Evolutionary conservation across 768 basidiomycete genomes (phyloP).

Genomic region (Pisolithus albus): DNA sequence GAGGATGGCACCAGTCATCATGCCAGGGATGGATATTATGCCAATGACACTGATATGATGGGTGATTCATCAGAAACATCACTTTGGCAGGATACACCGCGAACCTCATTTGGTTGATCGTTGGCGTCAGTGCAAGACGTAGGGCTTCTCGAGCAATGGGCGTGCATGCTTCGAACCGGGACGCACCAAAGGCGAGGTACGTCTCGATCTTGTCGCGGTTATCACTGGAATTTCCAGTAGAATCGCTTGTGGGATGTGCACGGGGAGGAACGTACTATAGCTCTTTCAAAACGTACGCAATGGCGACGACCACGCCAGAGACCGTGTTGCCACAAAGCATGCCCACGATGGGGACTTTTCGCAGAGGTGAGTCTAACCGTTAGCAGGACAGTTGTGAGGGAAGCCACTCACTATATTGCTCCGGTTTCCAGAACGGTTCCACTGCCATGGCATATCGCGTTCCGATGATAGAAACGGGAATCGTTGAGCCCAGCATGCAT

Average conservation of each 20-base stretch:
- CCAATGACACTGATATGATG: slow-evolving; percentile 50
- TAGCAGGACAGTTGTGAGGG: neutral
- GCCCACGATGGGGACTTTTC: slow-evolving; percentile 69
- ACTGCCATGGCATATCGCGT: slow-evolving; percentile 69
- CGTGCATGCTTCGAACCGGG: slow-evolving; percentile 74
- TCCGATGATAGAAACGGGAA: slow-evolving; percentile 75
- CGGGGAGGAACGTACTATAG: slow-evolving; percentile 46
- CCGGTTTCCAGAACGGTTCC: slow-evolving; percentile 77
- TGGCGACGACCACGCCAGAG: slow-evolving; percentile 64
- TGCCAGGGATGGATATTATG: slow-evolving; percentile 76
- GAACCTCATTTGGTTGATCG: slow-evolving; percentile 82
- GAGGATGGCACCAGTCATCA: slow-evolving; percentile 90
- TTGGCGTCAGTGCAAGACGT: slow-evolving; percentile 72
- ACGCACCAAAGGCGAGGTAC: slow-evolving; percentile 80
- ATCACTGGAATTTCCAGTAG: slow-evolving; percentile 40
- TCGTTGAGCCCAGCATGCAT: slow-evolving; percentile 68
- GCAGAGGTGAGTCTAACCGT: neutral
- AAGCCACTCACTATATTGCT: slow-evolving; percentile 59
- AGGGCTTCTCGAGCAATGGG: slow-evolving; percentile 75
- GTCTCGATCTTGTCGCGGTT: slow-evolving; percentile 82
- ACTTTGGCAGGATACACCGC: neutral
- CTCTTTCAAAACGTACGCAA: slow-evolving; percentile 68
- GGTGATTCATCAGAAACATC: neutral
- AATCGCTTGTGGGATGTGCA: neutral
- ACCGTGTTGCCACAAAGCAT: slow-evolving; percentile 84